Percentiles rank a stretch among this genome's conserved stretches.
phyloP scores from a whole-genome alignment of 805 yeast genomes.

The Pichia californica region DNA sequence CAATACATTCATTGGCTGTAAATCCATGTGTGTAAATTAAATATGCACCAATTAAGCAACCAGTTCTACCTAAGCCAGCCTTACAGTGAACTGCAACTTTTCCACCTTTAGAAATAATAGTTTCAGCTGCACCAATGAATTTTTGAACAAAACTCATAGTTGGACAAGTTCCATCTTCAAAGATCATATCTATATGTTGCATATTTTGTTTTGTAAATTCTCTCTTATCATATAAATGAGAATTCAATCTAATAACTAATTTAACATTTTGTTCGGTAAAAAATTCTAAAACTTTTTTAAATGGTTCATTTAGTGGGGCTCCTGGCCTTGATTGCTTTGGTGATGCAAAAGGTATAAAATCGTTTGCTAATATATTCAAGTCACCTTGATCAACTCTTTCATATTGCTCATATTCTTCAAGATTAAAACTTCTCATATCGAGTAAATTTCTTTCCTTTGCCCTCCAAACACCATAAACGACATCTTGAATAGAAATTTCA shows the following conservation, averaged over 20 bases:
- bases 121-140: slow-evolving; percentile 92
- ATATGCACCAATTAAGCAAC: slow-evolving; percentile 96
- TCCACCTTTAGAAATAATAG: slow-evolving; percentile 78
- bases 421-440: slow-evolving; percentile 77
- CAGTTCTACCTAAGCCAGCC: slow-evolving; percentile 97
- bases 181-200: slow-evolving; percentile 89
- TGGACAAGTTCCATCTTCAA: slow-evolving; percentile 98
- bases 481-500: slow-evolving; percentile 87
- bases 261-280: slow-evolving; percentile 71
- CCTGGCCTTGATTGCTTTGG: slow-evolving; percentile 67
- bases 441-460: slow-evolving; percentile 90
- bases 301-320: slow-evolving; percentile 60
- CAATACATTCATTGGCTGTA: slow-evolving; percentile 95
- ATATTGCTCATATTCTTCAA: slow-evolving; percentile 90
- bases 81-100: slow-evolving; percentile 98
- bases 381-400: slow-evolving; percentile 98
- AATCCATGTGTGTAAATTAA: slow-evolving; percentile 93
- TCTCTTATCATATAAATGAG: slow-evolving; percentile 78
- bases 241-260: slow-evolving; percentile 85
- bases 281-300: slow-evolving; percentile 72
- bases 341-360: slow-evolving; percentile 95
- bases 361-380: slow-evolving; percentile 84
- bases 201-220: slow-evolving; percentile 82
- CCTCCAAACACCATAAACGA: slow-evolving; percentile 95
- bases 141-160: slow-evolving; percentile 87